These are phyloP conservation scores for Septoria linicola DNA, from an alignment of 2,329 filamentous ascomycete genomes.

Conservation along the genomic window DNA sequence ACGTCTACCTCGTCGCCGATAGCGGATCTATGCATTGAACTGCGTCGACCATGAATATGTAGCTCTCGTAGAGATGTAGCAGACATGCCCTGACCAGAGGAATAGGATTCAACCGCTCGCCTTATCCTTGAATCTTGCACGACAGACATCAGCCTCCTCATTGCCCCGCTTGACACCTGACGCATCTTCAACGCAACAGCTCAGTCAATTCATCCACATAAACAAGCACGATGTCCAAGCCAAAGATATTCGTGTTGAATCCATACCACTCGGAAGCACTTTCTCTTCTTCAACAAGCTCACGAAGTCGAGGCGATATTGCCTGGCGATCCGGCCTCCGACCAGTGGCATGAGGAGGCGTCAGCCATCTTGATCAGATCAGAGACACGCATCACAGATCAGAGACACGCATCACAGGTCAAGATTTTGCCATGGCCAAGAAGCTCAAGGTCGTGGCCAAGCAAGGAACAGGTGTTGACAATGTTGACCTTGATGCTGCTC, in stretches of 20 bases:
- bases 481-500: conserved; percentile 48
- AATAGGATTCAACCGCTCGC: no score
- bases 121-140: not conserved
- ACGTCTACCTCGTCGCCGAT: no score
- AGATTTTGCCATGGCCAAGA: conserved; percentile 32
- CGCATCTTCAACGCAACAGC: not conserved
- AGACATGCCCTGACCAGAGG: no score
- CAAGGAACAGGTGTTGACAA: conserved; percentile 51
- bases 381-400: conserved; percentile 27
- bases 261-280: conserved; percentile 36
- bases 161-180: conserved; percentile 14
- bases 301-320: conserved; percentile 26
- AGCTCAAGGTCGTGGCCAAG: conserved; percentile 47
- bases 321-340: conserved; percentile 20
- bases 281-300: conserved; percentile 18
- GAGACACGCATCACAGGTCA: conserved; percentile 27
- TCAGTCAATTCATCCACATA: not conserved
- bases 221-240: conserved; percentile 1
- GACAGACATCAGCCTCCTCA: not conserved
- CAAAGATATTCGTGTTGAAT: conserved; percentile 29
- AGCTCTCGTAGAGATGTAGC: no score
- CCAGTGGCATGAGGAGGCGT: conserved; percentile 28
- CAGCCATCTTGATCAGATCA: conserved; percentile 29
- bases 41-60: no score
- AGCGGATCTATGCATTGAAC: no score